Evolutionary conservation across 2,329 filamentous ascomycete genomes (phyloP), one percentile per base, ranked within the genome.

Genomic region (Cladosporium sp.): DNA sequence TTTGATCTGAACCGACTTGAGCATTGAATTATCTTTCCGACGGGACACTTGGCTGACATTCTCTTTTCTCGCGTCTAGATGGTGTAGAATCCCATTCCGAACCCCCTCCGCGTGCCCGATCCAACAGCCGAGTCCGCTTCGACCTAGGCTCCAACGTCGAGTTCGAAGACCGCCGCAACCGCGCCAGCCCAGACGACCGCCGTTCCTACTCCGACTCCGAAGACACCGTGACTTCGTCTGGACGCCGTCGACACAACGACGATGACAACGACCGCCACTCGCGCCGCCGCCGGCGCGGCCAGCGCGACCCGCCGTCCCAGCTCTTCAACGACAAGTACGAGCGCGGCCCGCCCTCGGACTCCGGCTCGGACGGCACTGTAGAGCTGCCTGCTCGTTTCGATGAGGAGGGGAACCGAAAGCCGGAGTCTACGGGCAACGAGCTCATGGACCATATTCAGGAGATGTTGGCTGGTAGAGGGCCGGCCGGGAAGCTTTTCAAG

Each of bases 241-340:
- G 10, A 16, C 55, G 49, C 33, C 1, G 75, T 28, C 22, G 22
- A 5, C 22, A 7, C 22, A 28, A 28, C 22, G 54, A 83, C 74
- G 13, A 86, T 74, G 11, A 87, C 68, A 1, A 69, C 78, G 0
- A 73, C 70, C 0, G 46, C 28, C 50, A 49, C 50, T 18, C 54
- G 53, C 16, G 57, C 46, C 49, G 56, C 44, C 19, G 54, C 43
- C 34, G 77, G 73, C 1, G 72, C 55, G 0, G 80, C 73, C 0
- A 81, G 69, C 0, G 70, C 57, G 9, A 78, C 61, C 19, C 79
- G 79, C 55, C 74, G 76, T 2, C 60, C 44, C 2, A 80, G 55
- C 48, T 60, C 42, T 63, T 60, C 61, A 57, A 59, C 46, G 62
- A 63, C 52, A 54, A 60, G 43, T 61, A 64, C 54, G 63, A 66